These are phyloP conservation scores for Pelomyxa schiedti DNA, from an alignment of 78 protist species.

Conservation along the genomic window DNA sequence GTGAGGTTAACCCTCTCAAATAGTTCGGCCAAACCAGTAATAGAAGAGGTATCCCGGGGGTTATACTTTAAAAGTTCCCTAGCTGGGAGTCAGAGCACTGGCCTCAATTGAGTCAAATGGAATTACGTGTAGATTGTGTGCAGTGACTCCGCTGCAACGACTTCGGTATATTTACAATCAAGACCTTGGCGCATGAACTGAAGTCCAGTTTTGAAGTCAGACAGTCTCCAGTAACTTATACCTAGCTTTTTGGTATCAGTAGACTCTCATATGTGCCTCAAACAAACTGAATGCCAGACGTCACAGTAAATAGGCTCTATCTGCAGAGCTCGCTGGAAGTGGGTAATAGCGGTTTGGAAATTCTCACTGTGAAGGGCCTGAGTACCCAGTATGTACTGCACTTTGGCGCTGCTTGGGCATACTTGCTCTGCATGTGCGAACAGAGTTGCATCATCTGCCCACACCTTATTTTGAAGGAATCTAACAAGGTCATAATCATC, in stretches of 20 bases:
- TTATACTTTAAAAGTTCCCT: background rate
- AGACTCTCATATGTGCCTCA: background rate
- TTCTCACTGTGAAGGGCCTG: background rate
- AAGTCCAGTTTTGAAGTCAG: background rate
- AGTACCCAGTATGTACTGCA: background rate
- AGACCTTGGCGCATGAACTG: background rate
- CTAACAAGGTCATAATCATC: background rate
- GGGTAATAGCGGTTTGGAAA: background rate
- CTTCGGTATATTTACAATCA: background rate
- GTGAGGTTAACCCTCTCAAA: background rate
- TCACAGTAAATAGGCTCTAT: conserved; percentile 8
- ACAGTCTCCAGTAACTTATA: background rate
- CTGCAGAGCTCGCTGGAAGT: background rate
- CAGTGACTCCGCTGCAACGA: background rate
- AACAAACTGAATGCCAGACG: background rate
- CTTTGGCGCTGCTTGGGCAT: background rate
- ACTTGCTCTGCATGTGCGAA: background rate
- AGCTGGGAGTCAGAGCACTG: background rate
- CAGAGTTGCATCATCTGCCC: background rate
- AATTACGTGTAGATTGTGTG: background rate
- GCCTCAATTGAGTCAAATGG: background rate
- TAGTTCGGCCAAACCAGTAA: background rate
- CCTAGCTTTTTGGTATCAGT: background rate
- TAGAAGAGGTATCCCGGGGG: background rate
- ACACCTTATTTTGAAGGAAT: background rate